These are phyloP conservation scores for Aspergillus sp. DNA, from an alignment of 2,329 filamentous ascomycete species.

Conservation along the genomic window DNA sequence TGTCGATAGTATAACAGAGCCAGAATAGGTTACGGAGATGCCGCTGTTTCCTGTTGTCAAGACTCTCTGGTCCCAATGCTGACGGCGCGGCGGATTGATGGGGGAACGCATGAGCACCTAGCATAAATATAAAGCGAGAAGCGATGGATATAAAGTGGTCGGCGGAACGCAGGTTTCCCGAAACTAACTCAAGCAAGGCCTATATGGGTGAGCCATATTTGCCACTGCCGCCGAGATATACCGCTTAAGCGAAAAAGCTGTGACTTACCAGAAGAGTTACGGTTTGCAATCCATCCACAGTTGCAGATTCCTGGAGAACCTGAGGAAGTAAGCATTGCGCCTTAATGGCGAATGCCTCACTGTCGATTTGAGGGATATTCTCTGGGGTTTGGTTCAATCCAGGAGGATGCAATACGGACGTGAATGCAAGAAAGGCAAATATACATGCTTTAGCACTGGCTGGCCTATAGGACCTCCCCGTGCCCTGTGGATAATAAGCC, in stretches of 20 bases:
- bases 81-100: slow-evolving; percentile 18
- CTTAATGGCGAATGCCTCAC: slow-evolving; percentile 34
- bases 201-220: slow-evolving; percentile 9
- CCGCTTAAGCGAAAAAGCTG: background rate
- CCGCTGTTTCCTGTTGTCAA: slow-evolving; percentile 12
- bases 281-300: slow-evolving; percentile 39
- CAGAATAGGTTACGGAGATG: slow-evolving; percentile 44
- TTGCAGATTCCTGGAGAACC: slow-evolving; percentile 36
- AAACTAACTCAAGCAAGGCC: slow-evolving; percentile 39
- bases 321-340: slow-evolving; percentile 38
- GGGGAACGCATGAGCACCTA: slow-evolving; percentile 39
- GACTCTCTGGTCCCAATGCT: slow-evolving; percentile 5
- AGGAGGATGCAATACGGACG: slow-evolving; percentile 19
- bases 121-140: slow-evolving; percentile 42
- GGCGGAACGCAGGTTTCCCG: slow-evolving; percentile 41
- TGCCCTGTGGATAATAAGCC: slow-evolving; percentile 34
- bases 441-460: slow-evolving; percentile 41
- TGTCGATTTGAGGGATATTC: slow-evolving; percentile 24
- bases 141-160: slow-evolving; percentile 40
- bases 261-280: slow-evolving; percentile 42
- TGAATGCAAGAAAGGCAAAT: slow-evolving; percentile 41
- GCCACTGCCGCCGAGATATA: background rate
- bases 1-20: slow-evolving; percentile 49
- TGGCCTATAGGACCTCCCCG: slow-evolving; percentile 13
- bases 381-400: slow-evolving; percentile 4